Conservation (phyloP, 176 grass and related monocot genomes). For the Rhipidocladum racemiflorum region DNA sequence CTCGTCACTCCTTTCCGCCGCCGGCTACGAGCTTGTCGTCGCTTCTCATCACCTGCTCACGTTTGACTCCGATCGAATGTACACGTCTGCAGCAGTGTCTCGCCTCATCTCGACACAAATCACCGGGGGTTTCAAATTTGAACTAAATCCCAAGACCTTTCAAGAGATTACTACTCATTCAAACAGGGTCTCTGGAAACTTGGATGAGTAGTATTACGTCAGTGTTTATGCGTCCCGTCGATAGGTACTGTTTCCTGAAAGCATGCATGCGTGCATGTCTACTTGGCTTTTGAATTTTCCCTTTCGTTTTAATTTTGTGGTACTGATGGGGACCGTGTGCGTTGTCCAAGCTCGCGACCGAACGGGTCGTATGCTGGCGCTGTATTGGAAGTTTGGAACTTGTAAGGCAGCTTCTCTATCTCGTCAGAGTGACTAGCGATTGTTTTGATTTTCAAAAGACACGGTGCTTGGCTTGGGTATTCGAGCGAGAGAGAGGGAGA, state of each 20-base stretch:
- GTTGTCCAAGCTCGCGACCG: not conserved
- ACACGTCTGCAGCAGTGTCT: too few species aligned
- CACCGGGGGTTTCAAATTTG: too few species aligned
- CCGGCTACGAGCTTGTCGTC: too few species aligned
- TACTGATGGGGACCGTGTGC: not conserved
- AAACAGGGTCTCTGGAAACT: too few species aligned
- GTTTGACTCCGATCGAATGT: too few species aligned
- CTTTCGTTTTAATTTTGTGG: not conserved
- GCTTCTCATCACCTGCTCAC: too few species aligned
- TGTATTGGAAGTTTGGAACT: conserved; percentile 41
- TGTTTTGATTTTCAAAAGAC: not conserved
- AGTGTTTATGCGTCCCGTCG: not conserved
- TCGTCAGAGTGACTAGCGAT: not conserved
- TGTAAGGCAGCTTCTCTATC: conserved; percentile 35
- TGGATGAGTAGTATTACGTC: not conserved
- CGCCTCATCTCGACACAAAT: too few species aligned
- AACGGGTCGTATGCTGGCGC: not conserved
- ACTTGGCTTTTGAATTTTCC: not conserved
- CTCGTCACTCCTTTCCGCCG: too few species aligned
- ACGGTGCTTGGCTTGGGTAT: too few species aligned
- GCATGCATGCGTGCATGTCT: not conserved
- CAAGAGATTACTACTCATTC: too few species aligned
- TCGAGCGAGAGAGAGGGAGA: not conserved
- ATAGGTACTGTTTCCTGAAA: not conserved
- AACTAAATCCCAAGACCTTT: too few species aligned